A percentile compares a stretch with the other conserved stretches of the same genome.
These are phyloP conservation scores for Teratosphaeria viscida DNA, from an alignment of 2,329 filamentous ascomycete genomes.

Conservation along the genomic window DNA sequence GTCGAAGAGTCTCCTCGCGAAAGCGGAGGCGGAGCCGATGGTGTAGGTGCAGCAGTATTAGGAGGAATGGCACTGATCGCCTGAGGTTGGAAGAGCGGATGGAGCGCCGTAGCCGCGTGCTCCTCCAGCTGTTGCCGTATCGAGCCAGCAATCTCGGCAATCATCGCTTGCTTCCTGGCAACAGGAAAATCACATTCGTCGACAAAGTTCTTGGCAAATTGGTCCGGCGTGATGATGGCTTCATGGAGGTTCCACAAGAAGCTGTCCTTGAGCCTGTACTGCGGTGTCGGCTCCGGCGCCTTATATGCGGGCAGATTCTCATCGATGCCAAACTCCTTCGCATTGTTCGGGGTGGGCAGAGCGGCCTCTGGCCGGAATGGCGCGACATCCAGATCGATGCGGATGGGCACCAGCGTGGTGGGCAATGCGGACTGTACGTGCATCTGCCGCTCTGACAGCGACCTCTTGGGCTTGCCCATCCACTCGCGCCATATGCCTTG, in stretches of 20 bases:
- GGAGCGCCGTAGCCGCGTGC: slow-evolving; percentile 86
- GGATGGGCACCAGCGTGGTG: slow-evolving; percentile 84
- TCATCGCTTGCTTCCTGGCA: slow-evolving; percentile 49
- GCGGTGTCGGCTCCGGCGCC: slow-evolving; percentile 65
- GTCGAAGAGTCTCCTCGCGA: slow-evolving; percentile 44
- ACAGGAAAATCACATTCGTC: slow-evolving; percentile 88
- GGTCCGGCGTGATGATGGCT: slow-evolving; percentile 83
- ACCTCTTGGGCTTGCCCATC: slow-evolving; percentile 63
- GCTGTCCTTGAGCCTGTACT: slow-evolving; percentile 84
- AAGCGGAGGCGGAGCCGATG: slow-evolving; percentile 27
- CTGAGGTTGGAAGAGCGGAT: slow-evolving; percentile 73
- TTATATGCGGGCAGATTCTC: slow-evolving; percentile 69
- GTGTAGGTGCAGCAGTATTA: slow-evolving; percentile 19
- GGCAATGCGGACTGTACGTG: slow-evolving; percentile 65
- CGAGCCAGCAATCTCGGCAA: slow-evolving; percentile 78
- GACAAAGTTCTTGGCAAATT: slow-evolving; percentile 83
- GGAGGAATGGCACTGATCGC: slow-evolving; percentile 17
- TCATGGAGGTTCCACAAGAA: slow-evolving; percentile 98
- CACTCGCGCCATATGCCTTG: slow-evolving; percentile 92
- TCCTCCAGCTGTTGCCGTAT: slow-evolving; percentile 93
- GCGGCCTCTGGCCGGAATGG: slow-evolving; percentile 59
- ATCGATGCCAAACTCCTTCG: slow-evolving; percentile 50
- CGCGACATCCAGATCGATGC: slow-evolving; percentile 87
- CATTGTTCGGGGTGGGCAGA: slow-evolving; percentile 53
- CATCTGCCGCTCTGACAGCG: slow-evolving; percentile 48